Conservation (phyloP, 805 yeast species). For the Suhomyces canberraensis region DNA sequence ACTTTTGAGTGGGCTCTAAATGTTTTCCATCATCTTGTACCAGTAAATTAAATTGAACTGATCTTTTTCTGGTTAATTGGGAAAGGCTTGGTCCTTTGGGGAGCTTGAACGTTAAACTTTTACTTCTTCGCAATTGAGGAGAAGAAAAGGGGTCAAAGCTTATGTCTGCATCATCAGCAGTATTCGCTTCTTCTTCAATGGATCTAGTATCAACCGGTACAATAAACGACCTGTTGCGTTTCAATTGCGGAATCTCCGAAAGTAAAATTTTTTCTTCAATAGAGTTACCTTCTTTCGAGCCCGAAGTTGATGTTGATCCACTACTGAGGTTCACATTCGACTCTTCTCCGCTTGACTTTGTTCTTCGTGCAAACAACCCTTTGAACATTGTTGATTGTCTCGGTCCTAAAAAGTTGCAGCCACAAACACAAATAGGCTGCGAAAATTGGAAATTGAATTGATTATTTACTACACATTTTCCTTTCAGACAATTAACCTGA, state of each 20-base stretch:
- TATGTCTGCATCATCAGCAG: slow-evolving; percentile 5
- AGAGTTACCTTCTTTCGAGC: not conserved
- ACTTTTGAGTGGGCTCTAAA: too few relatives aligned
- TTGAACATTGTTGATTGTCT: slow-evolving; percentile 1
- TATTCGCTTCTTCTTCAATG: slow-evolving; percentile 3
- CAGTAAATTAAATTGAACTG: slow-evolving; percentile 5
- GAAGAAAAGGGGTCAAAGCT: slow-evolving; percentile 13
- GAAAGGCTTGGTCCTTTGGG: slow-evolving; percentile 1
- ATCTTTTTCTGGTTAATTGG: slow-evolving; percentile 1
- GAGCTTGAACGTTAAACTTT: slow-evolving; percentile 7
- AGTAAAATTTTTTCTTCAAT: slow-evolving; percentile 1
- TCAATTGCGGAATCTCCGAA: slow-evolving; percentile 3
- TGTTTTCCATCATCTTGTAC: not conserved
- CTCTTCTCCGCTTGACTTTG: not conserved
- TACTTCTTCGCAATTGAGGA: slow-evolving; percentile 6
- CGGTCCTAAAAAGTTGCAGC: not conserved
- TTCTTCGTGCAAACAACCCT: not conserved
- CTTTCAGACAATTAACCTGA: too few relatives aligned
- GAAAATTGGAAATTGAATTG: too few relatives aligned
- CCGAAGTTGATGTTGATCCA: not conserved
- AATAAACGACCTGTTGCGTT: slow-evolving; percentile 3
- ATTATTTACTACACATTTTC: too few relatives aligned
- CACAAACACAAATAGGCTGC: not conserved
- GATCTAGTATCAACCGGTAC: slow-evolving; percentile 1
- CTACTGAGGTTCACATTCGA: slow-evolving; percentile 1